phyloP scores from a whole-genome alignment of 2,329 filamentous ascomycete species.

The Phialemonium atrogriseum region DNA sequence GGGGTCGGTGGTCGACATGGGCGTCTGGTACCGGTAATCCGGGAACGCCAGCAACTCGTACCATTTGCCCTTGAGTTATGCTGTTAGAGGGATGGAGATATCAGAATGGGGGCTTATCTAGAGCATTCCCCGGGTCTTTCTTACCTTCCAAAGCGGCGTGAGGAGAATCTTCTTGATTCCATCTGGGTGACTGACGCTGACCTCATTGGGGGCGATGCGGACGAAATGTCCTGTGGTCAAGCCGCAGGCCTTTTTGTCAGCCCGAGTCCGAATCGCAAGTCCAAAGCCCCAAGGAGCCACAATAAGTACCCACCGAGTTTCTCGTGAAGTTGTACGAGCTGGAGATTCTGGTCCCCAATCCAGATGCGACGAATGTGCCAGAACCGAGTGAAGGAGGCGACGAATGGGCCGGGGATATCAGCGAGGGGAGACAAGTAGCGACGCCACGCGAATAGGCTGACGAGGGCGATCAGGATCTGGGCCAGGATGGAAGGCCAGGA shows the following conservation, averaged over 20 bases:
- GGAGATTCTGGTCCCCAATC: slow-evolving; percentile 27
- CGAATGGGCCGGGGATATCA: slow-evolving; percentile 28
- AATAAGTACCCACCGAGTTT: slow-evolving; percentile 20
- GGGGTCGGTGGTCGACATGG: slow-evolving; percentile 28
- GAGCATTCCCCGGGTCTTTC: slow-evolving; percentile 3
- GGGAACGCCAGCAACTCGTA: slow-evolving; percentile 28
- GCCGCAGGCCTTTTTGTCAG: not conserved
- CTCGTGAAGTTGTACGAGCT: slow-evolving; percentile 24
- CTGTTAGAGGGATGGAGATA: no score
- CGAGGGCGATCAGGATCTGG: not conserved
- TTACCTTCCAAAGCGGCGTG: slow-evolving; percentile 23
- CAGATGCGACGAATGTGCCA: slow-evolving; percentile 28
- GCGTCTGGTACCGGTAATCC: slow-evolving; percentile 29
- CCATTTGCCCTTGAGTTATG: slow-evolving; percentile 10
- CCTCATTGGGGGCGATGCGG: slow-evolving; percentile 30
- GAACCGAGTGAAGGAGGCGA: slow-evolving; percentile 26
- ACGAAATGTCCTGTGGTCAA: slow-evolving; percentile 24
- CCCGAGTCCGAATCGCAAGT: not conserved
- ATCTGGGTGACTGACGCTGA: slow-evolving; percentile 31
- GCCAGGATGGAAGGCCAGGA: not conserved
- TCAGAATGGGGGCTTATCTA: not conserved
- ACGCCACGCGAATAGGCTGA: slow-evolving; percentile 7
- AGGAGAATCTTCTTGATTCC: slow-evolving; percentile 28
- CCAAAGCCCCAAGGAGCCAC: not conserved
- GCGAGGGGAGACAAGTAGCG: slow-evolving; percentile 4